phyloP scores from a whole-genome alignment of 1,284 basidiomycete species.

The Apiotrichum gamsii region DNA sequence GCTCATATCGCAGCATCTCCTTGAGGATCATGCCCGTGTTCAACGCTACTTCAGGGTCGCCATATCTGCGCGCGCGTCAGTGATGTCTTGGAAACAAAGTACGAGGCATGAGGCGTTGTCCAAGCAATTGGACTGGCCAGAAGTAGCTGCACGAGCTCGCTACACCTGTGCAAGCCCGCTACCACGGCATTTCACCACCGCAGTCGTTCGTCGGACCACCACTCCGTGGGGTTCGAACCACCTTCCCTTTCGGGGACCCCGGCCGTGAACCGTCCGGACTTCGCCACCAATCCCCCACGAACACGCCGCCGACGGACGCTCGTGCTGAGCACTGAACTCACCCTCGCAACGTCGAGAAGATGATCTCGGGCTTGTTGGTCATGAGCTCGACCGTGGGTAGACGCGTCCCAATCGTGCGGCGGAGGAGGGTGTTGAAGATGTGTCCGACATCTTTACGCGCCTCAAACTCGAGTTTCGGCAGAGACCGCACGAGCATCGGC shows the following conservation, averaged over 20 bases:
- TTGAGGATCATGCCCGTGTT: conserved; percentile 98
- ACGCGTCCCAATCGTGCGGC: conserved; percentile 86
- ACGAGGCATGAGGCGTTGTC: too few species aligned
- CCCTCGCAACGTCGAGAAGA: conserved; percentile 80
- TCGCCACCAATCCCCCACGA: too few species aligned
- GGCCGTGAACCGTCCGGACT: too few species aligned
- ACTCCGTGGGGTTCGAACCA: not conserved
- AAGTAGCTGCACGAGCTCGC: too few species aligned
- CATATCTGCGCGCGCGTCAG: conserved; percentile 54
- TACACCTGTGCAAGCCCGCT: too few species aligned
- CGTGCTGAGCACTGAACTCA: too few species aligned
- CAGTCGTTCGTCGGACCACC: too few species aligned
- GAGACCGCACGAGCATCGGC: conserved; percentile 70
- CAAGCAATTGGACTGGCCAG: too few species aligned
- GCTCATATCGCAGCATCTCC: conserved; percentile 94
- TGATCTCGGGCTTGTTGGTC: conserved; percentile 71
- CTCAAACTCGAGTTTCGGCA: conserved; percentile 90
- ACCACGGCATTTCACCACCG: too few species aligned
- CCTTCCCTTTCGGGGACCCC: not conserved
- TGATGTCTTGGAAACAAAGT: too few species aligned
- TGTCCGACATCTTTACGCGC: conserved; percentile 86
- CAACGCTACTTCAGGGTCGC: conserved; percentile 87
- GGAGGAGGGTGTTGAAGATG: conserved; percentile 92
- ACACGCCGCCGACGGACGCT: too few species aligned
- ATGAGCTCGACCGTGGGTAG: conserved; percentile 95